These are phyloP conservation scores for Xylaria hypoxylon DNA, from an alignment of 2,329 filamentous ascomycete genomes.

Conservation along the genomic window DNA sequence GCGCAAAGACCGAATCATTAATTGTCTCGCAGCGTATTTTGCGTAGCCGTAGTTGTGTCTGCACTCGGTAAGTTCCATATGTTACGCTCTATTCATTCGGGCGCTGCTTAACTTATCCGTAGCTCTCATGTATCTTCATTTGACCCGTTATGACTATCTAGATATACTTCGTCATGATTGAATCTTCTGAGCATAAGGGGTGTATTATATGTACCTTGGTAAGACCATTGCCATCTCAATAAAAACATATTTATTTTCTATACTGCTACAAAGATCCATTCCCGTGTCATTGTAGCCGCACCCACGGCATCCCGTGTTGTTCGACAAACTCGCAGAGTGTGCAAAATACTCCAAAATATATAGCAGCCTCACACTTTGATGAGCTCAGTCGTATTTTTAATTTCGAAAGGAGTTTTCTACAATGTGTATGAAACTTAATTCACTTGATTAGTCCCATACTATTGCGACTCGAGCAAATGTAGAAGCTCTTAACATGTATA, in stretches of 20 bases:
- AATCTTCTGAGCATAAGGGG: background rate
- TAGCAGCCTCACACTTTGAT: background rate
- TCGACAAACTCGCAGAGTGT: background rate
- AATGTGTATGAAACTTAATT: background rate
- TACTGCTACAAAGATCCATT: background rate
- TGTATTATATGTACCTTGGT: background rate
- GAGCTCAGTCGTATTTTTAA: background rate
- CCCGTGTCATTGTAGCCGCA: background rate
- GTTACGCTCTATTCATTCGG: conserved; percentile 10
- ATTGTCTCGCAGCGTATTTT: conserved; percentile 6
- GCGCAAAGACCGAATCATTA: conserved; percentile 1
- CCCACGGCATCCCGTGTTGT: background rate
- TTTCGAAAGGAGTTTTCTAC: background rate
- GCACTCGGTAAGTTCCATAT: background rate
- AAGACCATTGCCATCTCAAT: background rate
- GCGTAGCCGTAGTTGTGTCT: background rate
- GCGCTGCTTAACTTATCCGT: conserved; percentile 21
- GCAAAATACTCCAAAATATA: background rate
- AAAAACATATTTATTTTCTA: background rate
- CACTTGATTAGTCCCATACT: background rate
- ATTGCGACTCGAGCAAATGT: background rate
- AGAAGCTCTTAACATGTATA: too few species aligned
- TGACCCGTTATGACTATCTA: conserved; percentile 8
- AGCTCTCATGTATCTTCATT: conserved; percentile 13
- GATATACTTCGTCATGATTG: background rate